These are phyloP conservation scores for Medicago lupulina DNA, from an alignment of 306 rosid species.

Conservation along the genomic window DNA sequence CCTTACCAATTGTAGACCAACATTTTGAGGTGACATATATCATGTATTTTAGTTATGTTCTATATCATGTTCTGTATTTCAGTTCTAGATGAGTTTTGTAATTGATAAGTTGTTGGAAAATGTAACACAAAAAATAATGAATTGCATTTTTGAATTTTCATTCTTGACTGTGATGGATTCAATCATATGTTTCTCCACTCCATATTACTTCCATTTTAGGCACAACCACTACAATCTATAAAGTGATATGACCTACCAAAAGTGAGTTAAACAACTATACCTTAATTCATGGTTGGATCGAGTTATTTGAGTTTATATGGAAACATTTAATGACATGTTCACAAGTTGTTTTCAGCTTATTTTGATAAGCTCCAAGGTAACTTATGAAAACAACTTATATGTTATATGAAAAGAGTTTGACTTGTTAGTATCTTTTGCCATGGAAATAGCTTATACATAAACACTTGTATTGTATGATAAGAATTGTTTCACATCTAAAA, in stretches of 20 bases:
- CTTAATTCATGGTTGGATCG: neutral
- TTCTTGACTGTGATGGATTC: conserved; percentile 9
- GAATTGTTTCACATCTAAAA: no score
- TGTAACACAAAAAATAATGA: neutral
- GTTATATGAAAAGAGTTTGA: neutral
- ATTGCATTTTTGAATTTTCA: conserved; percentile 35
- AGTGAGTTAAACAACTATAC: neutral
- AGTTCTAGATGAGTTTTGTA: conserved; percentile 40
- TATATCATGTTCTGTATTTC: conserved; percentile 42
- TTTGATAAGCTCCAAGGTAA: neutral
- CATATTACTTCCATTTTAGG: conserved; percentile 15
- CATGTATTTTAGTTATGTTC: conserved; percentile 42
- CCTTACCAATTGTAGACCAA: conserved; percentile 51
- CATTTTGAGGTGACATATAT: conserved; percentile 48
- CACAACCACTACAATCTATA: neutral
- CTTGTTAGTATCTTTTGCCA: neutral
- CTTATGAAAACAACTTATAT: neutral
- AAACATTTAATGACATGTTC: neutral
- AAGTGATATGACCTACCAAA: neutral
- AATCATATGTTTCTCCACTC: neutral
- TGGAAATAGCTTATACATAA: neutral
- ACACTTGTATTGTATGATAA: no score
- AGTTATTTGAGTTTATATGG: neutral
- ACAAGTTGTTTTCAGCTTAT: neutral
- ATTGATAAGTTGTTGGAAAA: conserved; percentile 39